Evolutionary conservation across 2,329 filamentous ascomycete species (phyloP).

Genomic region (Rasamsonia emersonii): DNA sequence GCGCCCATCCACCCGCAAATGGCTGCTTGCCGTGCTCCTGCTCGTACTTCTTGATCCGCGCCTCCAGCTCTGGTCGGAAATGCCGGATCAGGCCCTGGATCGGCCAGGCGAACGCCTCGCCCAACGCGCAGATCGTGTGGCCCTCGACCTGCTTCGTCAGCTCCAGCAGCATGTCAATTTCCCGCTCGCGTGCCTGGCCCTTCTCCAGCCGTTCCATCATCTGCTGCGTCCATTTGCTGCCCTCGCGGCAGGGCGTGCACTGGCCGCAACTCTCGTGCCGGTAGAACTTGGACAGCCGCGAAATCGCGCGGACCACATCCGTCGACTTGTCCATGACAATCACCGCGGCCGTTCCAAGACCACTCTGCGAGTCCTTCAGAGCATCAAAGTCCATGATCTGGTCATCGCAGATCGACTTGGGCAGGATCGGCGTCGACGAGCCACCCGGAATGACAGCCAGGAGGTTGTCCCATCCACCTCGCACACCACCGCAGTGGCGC

Average conservation of each 20-base stretch:
- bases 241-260: constrained; percentile 98
- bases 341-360: constrained; percentile 92
- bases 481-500: constrained; percentile 94
- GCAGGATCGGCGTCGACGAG: constrained; percentile 91
- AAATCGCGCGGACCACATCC: constrained; percentile 90
- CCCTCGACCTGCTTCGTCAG: constrained; percentile 99
- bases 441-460: constrained; percentile 92
- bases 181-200: constrained; percentile 75
- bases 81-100: constrained; percentile 97
- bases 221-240: constrained; percentile 97
- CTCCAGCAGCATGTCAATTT: constrained; percentile 99
- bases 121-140: constrained; percentile 95
- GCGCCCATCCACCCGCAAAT: constrained; percentile 80
- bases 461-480: constrained; percentile 96
- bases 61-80: constrained; percentile 93
- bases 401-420: constrained; percentile 81
- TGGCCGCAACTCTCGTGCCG: constrained; percentile 97
- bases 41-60: constrained; percentile 74
- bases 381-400: constrained; percentile 99
- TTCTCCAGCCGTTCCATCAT: constrained; percentile 97
- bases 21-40: constrained; percentile 57
- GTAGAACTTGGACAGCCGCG: constrained; percentile 91
- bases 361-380: constrained; percentile 94
- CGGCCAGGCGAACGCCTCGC: constrained; percentile 97
- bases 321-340: constrained; percentile 99